phyloP scores from a whole-genome alignment of 148 eudicot species.

The Rhododendron henanense region DNA sequence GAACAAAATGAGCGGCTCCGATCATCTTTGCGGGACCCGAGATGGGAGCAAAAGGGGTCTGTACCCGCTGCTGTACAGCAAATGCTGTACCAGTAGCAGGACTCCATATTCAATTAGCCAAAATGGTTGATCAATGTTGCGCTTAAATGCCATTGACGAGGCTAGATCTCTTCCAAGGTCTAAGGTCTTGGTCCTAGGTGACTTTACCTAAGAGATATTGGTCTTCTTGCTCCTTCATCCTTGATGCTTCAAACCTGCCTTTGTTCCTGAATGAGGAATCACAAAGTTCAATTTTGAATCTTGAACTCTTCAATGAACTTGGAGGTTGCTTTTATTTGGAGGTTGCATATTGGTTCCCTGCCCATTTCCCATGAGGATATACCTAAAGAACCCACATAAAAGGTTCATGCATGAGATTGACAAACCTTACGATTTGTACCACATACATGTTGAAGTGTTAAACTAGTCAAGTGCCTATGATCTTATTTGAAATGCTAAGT shows the following conservation, averaged over 20 bases:
- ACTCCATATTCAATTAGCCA: neutral
- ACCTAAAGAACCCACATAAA: neutral
- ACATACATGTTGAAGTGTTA: neutral
- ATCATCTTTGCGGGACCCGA: too few relatives aligned
- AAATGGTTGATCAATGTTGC: neutral
- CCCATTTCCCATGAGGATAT: neutral
- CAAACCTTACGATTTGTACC: neutral
- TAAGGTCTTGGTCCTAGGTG: neutral
- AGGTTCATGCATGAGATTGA: neutral
- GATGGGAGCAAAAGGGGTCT: too few relatives aligned
- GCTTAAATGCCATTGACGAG: neutral
- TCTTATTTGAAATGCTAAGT: neutral
- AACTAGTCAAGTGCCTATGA: neutral
- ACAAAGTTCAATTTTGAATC: neutral
- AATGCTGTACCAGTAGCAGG: too few relatives aligned
- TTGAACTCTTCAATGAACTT: neutral
- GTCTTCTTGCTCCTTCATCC: conserved; percentile 1
- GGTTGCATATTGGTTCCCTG: neutral
- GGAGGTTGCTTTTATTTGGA: neutral
- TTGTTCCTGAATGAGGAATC: neutral
- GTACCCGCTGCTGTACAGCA: too few relatives aligned
- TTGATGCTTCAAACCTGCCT: neutral
- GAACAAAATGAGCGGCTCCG: too few relatives aligned
- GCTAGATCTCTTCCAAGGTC: neutral
- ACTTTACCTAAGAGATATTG: neutral